phyloP scores from a whole-genome alignment of 2,329 filamentous ascomycete species.

The Colletotrichum coccodes region DNA sequence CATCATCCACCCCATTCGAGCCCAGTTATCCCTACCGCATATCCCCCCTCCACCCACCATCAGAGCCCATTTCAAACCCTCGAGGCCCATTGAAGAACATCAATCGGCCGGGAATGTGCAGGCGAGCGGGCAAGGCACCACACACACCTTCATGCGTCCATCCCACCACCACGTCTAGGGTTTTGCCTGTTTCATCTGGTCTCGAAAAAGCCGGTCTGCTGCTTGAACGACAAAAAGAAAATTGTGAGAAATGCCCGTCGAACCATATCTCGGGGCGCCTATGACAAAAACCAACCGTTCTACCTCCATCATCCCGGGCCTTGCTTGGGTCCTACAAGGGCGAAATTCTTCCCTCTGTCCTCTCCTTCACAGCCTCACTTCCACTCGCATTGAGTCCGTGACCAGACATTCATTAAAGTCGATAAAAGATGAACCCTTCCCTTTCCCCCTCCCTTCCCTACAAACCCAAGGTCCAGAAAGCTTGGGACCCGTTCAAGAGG shows the following conservation, averaged over 20 bases:
- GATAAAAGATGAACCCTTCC: not conserved
- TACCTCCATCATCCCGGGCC: not conserved
- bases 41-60: conserved; percentile 10
- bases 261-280: conserved; percentile 26
- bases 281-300: conserved; percentile 5
- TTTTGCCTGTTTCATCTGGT: conserved; percentile 11
- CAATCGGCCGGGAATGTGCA: not conserved
- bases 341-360: not conserved
- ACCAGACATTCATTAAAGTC: conserved; percentile 4
- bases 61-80: not conserved
- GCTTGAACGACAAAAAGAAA: not conserved
- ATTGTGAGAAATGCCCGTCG: conserved; percentile 17
- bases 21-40: conserved; percentile 10
- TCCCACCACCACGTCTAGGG: conserved; percentile 8
- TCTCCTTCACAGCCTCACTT: conserved; percentile 1
- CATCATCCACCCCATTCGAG: not conserved
- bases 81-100: not conserved
- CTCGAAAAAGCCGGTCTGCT: not conserved
- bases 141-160: conserved; percentile 28
- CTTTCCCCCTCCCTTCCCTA: not conserved
- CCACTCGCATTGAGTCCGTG: conserved; percentile 8
- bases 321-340: not conserved
- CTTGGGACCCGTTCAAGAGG: not conserved
- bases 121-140: conserved; percentile 14
- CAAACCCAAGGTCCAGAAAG: not conserved